Evolutionary conservation across 768 basidiomycete genomes (phyloP).

Genomic region (Boletus speciosus): DNA sequence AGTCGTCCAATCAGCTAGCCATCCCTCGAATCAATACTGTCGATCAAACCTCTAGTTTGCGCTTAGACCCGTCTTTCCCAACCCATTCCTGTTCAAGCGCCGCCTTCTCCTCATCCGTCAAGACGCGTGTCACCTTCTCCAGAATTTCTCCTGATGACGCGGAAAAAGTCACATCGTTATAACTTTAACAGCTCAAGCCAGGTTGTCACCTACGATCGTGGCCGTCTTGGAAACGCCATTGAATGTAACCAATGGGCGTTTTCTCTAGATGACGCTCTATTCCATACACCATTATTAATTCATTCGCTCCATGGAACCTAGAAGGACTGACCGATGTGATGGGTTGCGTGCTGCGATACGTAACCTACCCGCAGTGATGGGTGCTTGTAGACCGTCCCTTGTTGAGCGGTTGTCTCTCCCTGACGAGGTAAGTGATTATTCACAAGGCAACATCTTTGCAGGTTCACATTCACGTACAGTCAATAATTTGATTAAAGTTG

Average conservation of each 20-base stretch:
- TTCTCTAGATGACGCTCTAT: constrained; percentile 91
- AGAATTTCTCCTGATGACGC: constrained; percentile 67
- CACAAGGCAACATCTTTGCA: constrained; percentile 3
- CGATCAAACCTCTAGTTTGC: constrained; percentile 80
- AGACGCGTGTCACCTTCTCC: constrained; percentile 86
- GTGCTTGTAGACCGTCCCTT: constrained; percentile 91
- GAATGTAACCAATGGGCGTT: constrained; percentile 94
- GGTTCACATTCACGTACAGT: constrained; percentile 50
- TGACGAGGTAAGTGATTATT: constrained; percentile 27
- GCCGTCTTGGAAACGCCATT: constrained; percentile 99
- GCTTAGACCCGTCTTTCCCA: constrained; percentile 85
- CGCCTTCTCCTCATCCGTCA: constrained; percentile 82
- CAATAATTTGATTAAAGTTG: constrained; percentile 90
- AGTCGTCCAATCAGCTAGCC: constrained; percentile 13
- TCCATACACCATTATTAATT: constrained; percentile 20
- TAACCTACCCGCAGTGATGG: constrained; percentile 92
- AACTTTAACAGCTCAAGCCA: constrained; percentile 8
- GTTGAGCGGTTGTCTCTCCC: constrained; percentile 91
- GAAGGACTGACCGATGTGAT: constrained; percentile 71
- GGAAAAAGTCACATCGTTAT: constrained; percentile 7
- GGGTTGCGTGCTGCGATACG: constrained; percentile 97
- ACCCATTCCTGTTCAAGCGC: constrained; percentile 83
- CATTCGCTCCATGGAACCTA: constrained; percentile 7
- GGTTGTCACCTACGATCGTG: constrained; percentile 72
- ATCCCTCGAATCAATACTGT: constrained; percentile 7